phyloP scores from a whole-genome alignment of 2,329 filamentous ascomycete genomes.

The Plenodomus tracheiphilus region DNA sequence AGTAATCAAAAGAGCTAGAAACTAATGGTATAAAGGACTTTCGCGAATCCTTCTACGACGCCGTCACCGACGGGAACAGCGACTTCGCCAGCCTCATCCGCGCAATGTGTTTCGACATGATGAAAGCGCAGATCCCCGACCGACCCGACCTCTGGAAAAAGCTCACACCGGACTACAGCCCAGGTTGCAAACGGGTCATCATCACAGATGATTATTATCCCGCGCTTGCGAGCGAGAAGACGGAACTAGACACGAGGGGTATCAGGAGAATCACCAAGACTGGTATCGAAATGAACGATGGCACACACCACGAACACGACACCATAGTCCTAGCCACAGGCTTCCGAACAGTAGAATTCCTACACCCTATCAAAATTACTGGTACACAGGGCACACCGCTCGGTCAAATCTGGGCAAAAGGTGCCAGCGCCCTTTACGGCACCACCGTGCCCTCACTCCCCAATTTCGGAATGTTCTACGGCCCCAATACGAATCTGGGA shows the following conservation, averaged over 20 bases:
- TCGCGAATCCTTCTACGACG: constrained; percentile 54
- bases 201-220: constrained; percentile 61
- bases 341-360: constrained; percentile 62
- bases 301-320: constrained; percentile 54
- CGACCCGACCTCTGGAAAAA: constrained; percentile 57
- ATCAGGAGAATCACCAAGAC: constrained; percentile 53
- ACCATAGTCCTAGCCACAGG: constrained; percentile 62
- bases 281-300: constrained; percentile 52
- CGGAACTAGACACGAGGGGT: constrained; percentile 54
- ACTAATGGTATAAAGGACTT: no score
- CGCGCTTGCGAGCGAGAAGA: constrained; percentile 52
- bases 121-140: constrained; percentile 54
- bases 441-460: constrained; percentile 56
- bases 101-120: constrained; percentile 39
- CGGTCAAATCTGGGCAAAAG: constrained; percentile 57
- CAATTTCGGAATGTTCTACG: constrained; percentile 63
- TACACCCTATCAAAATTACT: constrained; percentile 59
- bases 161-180: constrained; percentile 57
- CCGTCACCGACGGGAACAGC: constrained; percentile 49
- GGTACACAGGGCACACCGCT: constrained; percentile 51
- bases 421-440: constrained; percentile 56
- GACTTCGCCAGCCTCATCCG: constrained; percentile 49
- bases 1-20: no score
- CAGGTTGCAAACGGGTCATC: constrained; percentile 60
- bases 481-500: constrained; percentile 59